Conservation (phyloP, 148 eudicot species). For the Polygonum aviculare region DNA sequence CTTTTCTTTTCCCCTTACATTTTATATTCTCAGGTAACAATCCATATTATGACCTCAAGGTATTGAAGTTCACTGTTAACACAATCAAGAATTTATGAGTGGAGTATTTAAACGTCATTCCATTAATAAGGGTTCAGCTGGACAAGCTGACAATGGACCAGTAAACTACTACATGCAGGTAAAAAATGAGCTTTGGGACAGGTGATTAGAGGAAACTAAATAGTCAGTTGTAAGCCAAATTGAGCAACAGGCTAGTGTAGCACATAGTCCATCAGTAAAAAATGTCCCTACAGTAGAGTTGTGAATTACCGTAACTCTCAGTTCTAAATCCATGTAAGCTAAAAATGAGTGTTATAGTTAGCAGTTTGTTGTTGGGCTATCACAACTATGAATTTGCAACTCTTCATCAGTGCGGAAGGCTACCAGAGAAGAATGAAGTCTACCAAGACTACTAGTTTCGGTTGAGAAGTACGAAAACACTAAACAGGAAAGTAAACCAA, state of each 20-base stretch:
- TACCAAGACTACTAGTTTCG: not conserved
- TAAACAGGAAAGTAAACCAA: not conserved
- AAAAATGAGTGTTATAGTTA: not conserved
- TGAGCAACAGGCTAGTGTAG: not conserved
- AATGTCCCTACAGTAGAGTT: not conserved
- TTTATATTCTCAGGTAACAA: not conserved
- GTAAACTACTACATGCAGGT: not conserved
- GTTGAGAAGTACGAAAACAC: not conserved
- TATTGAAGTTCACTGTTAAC: not conserved
- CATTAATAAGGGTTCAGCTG: not conserved
- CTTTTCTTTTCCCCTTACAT: not conserved
- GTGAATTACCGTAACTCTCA: not conserved
- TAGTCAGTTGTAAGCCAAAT: not conserved
- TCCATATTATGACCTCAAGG: not conserved
- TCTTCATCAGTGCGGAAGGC: not conserved
- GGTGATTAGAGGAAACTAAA: not conserved
- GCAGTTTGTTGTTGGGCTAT: not conserved
- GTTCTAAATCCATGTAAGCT: not conserved
- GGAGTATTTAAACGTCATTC: not conserved
- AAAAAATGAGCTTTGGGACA: not conserved
- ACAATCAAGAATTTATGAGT: not conserved
- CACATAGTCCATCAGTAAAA: not conserved
- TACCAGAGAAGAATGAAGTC: not conserved
- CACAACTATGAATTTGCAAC: not conserved
- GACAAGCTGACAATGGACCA: not conserved